A percentile compares a stretch with the other conserved stretches of the same genome.
Evolutionary conservation across 2,329 filamentous ascomycete genomes (phyloP).

Genomic region (Fusarium sp.): DNA sequence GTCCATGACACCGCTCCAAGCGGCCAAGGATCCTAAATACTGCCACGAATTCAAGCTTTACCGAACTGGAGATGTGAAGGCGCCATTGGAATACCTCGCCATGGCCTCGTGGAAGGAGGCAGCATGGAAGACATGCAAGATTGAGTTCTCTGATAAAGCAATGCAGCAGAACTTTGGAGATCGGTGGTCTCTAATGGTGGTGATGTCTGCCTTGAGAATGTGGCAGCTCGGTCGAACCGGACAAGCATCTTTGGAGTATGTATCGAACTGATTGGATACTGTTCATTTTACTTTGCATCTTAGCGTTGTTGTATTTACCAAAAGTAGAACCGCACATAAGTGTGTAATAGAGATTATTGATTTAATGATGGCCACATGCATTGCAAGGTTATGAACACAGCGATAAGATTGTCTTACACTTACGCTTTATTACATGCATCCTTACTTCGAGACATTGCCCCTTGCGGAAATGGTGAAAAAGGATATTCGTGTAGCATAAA

Average conservation of each 20-base stretch:
- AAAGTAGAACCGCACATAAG: neutral
- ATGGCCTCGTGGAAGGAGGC: slow-evolving; percentile 31
- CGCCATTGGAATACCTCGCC: slow-evolving; percentile 19
- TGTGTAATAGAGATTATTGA: slow-evolving; percentile 4
- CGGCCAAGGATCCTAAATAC: slow-evolving; percentile 22
- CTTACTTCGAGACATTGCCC: neutral
- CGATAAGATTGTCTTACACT: neutral
- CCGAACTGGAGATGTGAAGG: slow-evolving; percentile 23
- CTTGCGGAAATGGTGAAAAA: neutral
- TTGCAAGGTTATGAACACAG: neutral
- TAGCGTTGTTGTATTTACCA: slow-evolving; percentile 3
- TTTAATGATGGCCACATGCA: neutral
- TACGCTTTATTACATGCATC: neutral
- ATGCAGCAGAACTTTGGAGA: slow-evolving; percentile 14
- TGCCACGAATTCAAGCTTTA: slow-evolving; percentile 32
- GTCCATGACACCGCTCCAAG: slow-evolving; percentile 21
- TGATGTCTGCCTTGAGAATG: slow-evolving; percentile 30
- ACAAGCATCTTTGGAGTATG: slow-evolving; percentile 32
- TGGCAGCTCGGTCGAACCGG: slow-evolving; percentile 32
- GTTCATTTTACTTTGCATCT: neutral
- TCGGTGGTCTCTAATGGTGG: slow-evolving; percentile 30
- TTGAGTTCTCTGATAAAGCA: slow-evolving; percentile 24
- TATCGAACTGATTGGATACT: slow-evolving; percentile 1
- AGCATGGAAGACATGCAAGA: slow-evolving; percentile 32
- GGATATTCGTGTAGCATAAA: neutral